phyloP scores from a whole-genome alignment of 2,329 filamentous ascomycete genomes.

The Pyrenophora seminiperda region DNA sequence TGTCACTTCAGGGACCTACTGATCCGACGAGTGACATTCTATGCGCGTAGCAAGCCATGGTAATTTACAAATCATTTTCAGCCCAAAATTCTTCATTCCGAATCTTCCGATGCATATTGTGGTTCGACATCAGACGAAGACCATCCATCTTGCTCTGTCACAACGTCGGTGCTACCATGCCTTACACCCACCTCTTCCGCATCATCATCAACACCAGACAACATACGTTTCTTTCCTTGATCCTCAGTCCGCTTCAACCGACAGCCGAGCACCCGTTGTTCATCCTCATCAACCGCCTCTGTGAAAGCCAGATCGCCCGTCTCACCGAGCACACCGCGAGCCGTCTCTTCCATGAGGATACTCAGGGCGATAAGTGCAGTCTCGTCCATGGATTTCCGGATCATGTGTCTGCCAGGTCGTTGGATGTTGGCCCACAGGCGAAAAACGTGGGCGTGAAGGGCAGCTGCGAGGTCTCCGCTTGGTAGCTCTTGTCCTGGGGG shows the following conservation, averaged over 20 bases:
- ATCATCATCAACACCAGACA: no score
- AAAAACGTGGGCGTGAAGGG: slow-evolving; percentile 70
- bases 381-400: slow-evolving; percentile 72
- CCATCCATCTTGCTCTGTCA: neutral
- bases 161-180: no score
- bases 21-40: no score
- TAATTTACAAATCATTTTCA: no score
- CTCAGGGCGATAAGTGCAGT: slow-evolving; percentile 77
- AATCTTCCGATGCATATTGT: neutral
- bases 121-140: neutral
- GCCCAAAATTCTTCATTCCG: neutral
- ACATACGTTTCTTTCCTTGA: neutral
- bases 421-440: slow-evolving; percentile 62
- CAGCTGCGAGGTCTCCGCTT: slow-evolving; percentile 70
- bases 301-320: slow-evolving; percentile 74
- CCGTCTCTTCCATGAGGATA: slow-evolving; percentile 74
- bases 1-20: no score
- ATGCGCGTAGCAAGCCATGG: no score
- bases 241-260: neutral
- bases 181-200: no score
- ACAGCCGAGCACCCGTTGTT: neutral
- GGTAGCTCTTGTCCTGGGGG: slow-evolving; percentile 62
- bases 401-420: slow-evolving; percentile 27
- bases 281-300: slow-evolving; percentile 53
- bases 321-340: slow-evolving; percentile 64